Evolutionary conservation across 129 eudicot genomes (phyloP).

Genomic region (Centrapalus pauciflorus): DNA sequence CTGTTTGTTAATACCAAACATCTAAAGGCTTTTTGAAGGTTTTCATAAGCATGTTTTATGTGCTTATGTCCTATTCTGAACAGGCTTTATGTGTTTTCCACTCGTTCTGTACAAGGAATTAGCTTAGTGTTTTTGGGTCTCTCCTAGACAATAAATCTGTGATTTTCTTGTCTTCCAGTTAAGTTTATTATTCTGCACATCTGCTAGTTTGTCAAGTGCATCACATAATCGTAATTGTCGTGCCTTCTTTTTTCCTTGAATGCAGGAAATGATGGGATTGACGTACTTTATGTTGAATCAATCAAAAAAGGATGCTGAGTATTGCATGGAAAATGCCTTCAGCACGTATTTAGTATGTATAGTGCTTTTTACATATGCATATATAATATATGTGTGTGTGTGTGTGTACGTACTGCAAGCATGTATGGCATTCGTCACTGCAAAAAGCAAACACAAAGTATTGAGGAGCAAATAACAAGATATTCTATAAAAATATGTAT

Average conservation of each 20-base stretch:
- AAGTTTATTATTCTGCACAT: not conserved
- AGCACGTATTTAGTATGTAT: slow-evolving; percentile 66
- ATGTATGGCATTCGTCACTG: not conserved
- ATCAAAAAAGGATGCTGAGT: slow-evolving; percentile 87
- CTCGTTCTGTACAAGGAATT: not conserved
- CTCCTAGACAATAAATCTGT: not conserved
- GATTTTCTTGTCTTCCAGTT: not conserved
- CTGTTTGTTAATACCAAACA: not conserved
- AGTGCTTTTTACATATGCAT: slow-evolving; percentile 2
- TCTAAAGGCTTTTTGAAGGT: not conserved
- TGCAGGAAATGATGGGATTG: slow-evolving; percentile 96
- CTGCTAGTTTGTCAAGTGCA: not conserved
- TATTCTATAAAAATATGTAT: not conserved
- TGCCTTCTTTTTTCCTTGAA: not conserved
- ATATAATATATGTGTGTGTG: no score
- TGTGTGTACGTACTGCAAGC: not conserved
- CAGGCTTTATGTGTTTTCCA: not conserved
- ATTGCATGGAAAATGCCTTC: slow-evolving; percentile 95
- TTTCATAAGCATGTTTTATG: not conserved
- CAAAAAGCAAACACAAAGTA: not conserved
- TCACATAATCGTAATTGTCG: not conserved
- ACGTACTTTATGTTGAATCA: slow-evolving; percentile 93
- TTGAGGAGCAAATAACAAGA: not conserved
- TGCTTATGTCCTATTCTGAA: not conserved
- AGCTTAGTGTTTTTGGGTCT: not conserved